Base-by-base conservation (phyloP, 441 rosid genomes). In the Erodium moschatum region DNA sequence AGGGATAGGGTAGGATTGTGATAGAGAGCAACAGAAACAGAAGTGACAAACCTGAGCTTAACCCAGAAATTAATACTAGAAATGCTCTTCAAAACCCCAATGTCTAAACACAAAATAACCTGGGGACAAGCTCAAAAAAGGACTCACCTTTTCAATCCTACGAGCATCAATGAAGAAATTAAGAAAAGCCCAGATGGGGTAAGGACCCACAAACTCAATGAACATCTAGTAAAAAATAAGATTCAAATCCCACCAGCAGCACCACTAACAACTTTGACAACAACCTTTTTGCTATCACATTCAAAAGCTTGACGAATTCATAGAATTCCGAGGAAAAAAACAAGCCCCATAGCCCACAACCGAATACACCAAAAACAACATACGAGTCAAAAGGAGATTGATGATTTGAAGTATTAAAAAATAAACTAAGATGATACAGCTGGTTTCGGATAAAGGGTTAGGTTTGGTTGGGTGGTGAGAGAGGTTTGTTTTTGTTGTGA, bases 41-140 rank as follows among this genome's bases (percentile, higher is more conserved):
- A 56, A 48, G 0, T 52, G 67, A 40, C 71, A 65, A 64, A 62
- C 64, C 64, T 60, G 70, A 16, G 58, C 27, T 24, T 24, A n/a
- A n/a, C n/a, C n/a, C n/a, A n/a, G n/a, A n/a, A 24, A 24, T 5
- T 5, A 52, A 2, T 4, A 12, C 56, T 2, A 50, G 1, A n/a
- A 50, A 50, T 50, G 58, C 4, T 50, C 19, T n/a, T 50, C 58
- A 50, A 3, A 50, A n/a, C 58, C 58, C 58, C 19, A 50, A 50
- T n/a, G 18, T 13, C 27, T 24, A 2, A 24, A 24, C 27, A 24
- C 27, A 24, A 24, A 24, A 24, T 24, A 24, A 24, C 27, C 27
- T 24, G 27, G 27, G 27, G 27, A 24, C 27, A n/a, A 50, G 19
- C 0, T 12, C 58, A 50, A 50, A 50, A 50, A 50, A 50, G 58